These are phyloP conservation scores for Oryza punctata DNA, from an alignment of 176 grass and related monocot genomes.

Conservation along the genomic window DNA sequence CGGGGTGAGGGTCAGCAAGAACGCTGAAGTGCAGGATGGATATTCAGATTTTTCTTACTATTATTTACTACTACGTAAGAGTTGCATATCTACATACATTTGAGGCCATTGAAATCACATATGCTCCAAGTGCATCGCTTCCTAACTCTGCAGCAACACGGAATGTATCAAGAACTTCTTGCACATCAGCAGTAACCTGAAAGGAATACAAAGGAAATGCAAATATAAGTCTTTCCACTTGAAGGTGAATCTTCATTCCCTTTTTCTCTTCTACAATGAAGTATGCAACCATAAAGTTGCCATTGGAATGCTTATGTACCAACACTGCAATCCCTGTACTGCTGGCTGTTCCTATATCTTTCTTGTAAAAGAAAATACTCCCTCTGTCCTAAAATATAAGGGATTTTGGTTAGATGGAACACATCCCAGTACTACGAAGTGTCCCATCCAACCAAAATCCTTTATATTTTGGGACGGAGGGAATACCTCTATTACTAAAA, in stretches of 20 bases:
- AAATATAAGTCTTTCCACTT: conserved; percentile 9
- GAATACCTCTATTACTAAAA: not conserved
- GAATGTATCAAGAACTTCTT: conserved; percentile 93
- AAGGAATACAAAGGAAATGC: conserved; percentile 25
- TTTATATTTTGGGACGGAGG: too few relatives aligned
- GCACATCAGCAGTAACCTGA: conserved; percentile 72
- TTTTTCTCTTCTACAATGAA: not conserved
- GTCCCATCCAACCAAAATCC: too few relatives aligned
- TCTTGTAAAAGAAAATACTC: not conserved
- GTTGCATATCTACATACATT: conserved; percentile 55
- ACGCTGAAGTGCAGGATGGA: too few relatives aligned
- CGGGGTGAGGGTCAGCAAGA: not conserved
- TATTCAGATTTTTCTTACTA: not conserved
- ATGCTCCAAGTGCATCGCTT: conserved; percentile 83
- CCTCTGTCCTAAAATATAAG: not conserved
- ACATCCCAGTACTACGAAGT: too few relatives aligned
- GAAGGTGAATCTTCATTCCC: not conserved
- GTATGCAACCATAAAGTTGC: not conserved
- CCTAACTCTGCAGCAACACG: conserved; percentile 83
- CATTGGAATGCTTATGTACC: not conserved
- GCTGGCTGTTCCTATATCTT: not conserved
- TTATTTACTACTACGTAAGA: not conserved
- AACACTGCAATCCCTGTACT: not conserved
- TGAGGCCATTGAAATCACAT: conserved; percentile 98
- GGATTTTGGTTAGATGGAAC: too few relatives aligned